Conservation (phyloP, 345 rosid genomes). For the Citrus glauca region DNA sequence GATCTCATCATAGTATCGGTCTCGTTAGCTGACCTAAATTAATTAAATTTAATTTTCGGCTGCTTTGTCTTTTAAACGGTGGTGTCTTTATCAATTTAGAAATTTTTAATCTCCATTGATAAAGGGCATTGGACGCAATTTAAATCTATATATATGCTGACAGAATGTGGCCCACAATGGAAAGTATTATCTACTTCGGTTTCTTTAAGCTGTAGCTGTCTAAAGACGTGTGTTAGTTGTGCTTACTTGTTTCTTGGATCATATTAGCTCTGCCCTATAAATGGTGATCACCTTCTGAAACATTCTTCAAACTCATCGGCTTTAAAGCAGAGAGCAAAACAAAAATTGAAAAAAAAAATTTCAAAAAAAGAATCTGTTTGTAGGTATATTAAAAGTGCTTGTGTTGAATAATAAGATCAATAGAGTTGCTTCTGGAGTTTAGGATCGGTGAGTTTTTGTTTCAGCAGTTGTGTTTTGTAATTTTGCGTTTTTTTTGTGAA, state of each 20-base stretch:
- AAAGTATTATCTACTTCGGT: neutral
- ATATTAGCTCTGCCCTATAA: neutral
- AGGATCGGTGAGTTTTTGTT: neutral
- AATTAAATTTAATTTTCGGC: neutral
- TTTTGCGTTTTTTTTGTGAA: neutral
- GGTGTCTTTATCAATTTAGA: neutral
- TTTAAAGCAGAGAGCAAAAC: neutral
- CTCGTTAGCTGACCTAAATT: neutral
- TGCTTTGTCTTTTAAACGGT: slow-evolving; percentile 16
- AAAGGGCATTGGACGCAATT: neutral
- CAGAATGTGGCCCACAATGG: neutral
- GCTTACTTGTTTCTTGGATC: slow-evolving; percentile 2
- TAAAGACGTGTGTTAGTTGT: slow-evolving; percentile 5
- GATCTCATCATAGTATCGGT: neutral
- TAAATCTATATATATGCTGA: no score
- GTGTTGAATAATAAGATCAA: neutral
- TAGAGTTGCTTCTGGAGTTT: neutral
- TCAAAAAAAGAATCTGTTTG: neutral
- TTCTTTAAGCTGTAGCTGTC: neutral
- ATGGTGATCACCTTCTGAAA: neutral
- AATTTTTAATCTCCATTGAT: neutral
- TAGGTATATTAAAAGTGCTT: neutral
- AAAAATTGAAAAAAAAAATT: neutral
- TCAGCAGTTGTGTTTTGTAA: neutral
- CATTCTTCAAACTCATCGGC: slow-evolving; percentile 1